Conservation (phyloP, 2,329 filamentous ascomycete species). For the Arthrobotrys conoides region DNA sequence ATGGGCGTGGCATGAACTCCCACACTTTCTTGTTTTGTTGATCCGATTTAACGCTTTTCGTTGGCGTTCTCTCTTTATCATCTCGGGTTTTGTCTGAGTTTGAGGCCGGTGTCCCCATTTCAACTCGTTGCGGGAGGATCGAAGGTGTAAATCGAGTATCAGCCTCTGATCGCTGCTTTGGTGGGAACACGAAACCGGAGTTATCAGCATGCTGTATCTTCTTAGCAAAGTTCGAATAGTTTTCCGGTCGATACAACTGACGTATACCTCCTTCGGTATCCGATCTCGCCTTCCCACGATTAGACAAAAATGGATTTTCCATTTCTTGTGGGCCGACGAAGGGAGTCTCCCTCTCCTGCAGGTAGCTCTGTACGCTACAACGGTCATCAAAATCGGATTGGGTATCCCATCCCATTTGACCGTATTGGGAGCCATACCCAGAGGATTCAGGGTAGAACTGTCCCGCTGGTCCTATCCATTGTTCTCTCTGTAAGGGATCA, state of each 20-base stretch:
- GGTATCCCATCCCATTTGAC: constrained; percentile 24
- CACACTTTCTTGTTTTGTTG: constrained; percentile 2
- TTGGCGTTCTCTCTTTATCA: constrained; percentile 35
- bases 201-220: constrained; percentile 33
- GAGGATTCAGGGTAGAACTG: constrained; percentile 19
- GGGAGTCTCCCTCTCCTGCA: constrained; percentile 6
- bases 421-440: constrained; percentile 27
- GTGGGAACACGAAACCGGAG: constrained; percentile 22
- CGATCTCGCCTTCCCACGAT: constrained; percentile 38
- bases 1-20: constrained; percentile 41
- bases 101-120: background rate
- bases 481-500: constrained; percentile 40
- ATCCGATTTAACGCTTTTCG: constrained; percentile 16
- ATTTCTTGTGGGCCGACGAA: constrained; percentile 23
- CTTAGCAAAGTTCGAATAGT: constrained; percentile 31
- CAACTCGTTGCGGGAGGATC: constrained; percentile 16
- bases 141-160: constrained; percentile 43
- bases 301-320: constrained; percentile 43
- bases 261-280: constrained; percentile 52
- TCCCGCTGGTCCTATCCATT: constrained; percentile 38
- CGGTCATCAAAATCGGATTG: constrained; percentile 46
- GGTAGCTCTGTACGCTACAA: constrained; percentile 22
- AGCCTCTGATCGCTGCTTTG: constrained; percentile 18
- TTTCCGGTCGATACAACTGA: constrained; percentile 45
- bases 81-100: constrained; percentile 3